Conservation (phyloP, 805 yeast species). For the Clavispora fructus region DNA sequence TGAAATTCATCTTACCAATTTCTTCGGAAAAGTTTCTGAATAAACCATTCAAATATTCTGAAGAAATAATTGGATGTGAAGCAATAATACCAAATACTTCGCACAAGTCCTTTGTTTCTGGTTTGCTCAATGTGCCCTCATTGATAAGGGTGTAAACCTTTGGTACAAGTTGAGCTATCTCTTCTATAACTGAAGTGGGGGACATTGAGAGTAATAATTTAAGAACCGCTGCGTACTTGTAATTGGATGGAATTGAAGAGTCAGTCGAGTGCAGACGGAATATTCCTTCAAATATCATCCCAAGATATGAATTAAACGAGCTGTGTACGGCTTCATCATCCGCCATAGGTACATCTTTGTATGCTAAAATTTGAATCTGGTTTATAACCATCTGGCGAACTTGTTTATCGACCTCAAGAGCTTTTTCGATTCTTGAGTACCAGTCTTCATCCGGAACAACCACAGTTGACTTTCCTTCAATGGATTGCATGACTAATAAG, state of each 20-base stretch:
- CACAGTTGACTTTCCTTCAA: slow-evolving; percentile 46
- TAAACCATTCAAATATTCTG: slow-evolving; percentile 2
- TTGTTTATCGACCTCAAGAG: slow-evolving; percentile 54
- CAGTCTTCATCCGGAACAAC: slow-evolving; percentile 70
- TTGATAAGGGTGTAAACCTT: slow-evolving; percentile 21
- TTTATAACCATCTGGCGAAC: slow-evolving; percentile 33
- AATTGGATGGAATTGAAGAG: slow-evolving; percentile 14
- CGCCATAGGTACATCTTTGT: slow-evolving; percentile 12
- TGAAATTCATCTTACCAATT: slow-evolving; percentile 8
- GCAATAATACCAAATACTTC: slow-evolving; percentile 45
- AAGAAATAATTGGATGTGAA: slow-evolving; percentile 30
- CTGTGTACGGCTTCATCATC: slow-evolving; percentile 10
- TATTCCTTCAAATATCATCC: slow-evolving; percentile 33
- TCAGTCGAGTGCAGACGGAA: slow-evolving; percentile 17
- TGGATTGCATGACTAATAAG: slow-evolving; percentile 61
- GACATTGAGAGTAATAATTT: slow-evolving; percentile 28
- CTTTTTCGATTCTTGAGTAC: slow-evolving; percentile 63
- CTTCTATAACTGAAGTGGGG: slow-evolving; percentile 20
- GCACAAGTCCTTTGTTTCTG: slow-evolving; percentile 30
- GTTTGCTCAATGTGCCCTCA: slow-evolving; percentile 18
- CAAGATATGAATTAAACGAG: slow-evolving; percentile 21
- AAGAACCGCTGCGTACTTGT: slow-evolving; percentile 33
- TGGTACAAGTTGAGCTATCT: slow-evolving; percentile 14
- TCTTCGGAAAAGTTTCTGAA: slow-evolving; percentile 1
- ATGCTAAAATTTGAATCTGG: slow-evolving; percentile 15